Evolutionary conservation across 164 flowering plant species (phyloP).

Genomic region (Stephania yunnanensis): DNA sequence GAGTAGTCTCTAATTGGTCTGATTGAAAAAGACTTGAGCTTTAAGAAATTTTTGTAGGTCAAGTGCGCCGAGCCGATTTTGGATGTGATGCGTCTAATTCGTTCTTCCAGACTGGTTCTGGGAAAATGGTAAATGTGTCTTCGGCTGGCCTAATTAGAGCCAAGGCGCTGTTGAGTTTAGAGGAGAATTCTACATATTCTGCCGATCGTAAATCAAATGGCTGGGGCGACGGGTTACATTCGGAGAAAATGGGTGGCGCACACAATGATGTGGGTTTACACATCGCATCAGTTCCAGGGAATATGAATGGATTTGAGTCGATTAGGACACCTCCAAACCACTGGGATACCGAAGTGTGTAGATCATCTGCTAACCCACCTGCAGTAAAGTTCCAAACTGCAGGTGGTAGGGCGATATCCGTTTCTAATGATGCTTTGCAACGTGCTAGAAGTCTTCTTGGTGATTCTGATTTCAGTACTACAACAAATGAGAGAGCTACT

Average conservation of each 20-base stretch:
- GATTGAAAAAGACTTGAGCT: background rate
- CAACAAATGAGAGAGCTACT: constrained; percentile 29
- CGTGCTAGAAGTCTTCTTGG: constrained; percentile 92
- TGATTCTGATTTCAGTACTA: constrained; percentile 47
- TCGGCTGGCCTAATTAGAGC: constrained; percentile 69
- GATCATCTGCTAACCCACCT: constrained; percentile 37
- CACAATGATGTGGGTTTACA: background rate
- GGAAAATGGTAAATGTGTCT: constrained; percentile 58
- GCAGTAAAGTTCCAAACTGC: constrained; percentile 81
- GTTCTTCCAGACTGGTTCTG: constrained; percentile 55
- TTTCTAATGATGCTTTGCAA: constrained; percentile 79
- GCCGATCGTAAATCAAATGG: constrained; percentile 13
- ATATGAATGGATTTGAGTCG: constrained; percentile 18
- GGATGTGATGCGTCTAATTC: constrained; percentile 29
- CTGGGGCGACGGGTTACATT: constrained; percentile 19
- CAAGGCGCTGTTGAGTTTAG: constrained; percentile 59
- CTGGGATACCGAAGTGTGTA: constrained; percentile 19
- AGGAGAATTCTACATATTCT: constrained; percentile 25
- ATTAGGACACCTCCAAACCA: constrained; percentile 15
- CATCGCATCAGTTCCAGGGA: constrained; percentile 17
- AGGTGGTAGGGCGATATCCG: constrained; percentile 86
- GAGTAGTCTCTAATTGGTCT: background rate
- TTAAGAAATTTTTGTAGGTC: constrained; percentile 25
- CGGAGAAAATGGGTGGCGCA: constrained; percentile 15
- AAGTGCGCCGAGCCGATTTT: constrained; percentile 14